Base-by-base conservation (phyloP, 1,284 basidiomycete species). In the Inonotus obliquus region DNA sequence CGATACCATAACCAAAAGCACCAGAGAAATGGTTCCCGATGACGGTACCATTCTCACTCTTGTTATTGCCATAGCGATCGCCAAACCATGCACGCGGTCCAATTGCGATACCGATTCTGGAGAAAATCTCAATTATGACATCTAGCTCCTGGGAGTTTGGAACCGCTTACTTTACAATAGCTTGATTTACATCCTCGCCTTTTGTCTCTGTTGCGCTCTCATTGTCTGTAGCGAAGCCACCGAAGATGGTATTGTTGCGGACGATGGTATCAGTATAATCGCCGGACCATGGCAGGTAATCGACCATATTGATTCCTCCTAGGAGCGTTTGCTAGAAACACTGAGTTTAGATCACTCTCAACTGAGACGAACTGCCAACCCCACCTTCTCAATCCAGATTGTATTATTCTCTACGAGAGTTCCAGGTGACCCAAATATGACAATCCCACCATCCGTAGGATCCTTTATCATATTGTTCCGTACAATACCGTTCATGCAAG, bases 281-380 rank as follows among this genome's bases (percentile, higher is more conserved):
- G 0, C 92, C 92, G n/a, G 70, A 69, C 77, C 81, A 93, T 0
- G 93, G 91, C 4, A 77, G 69, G 61, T 85, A 85, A 69, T 94
- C 91, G 11, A 94, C 92, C 79, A 93, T 71, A 67, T 90, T 91
- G 66, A 94, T 91, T 14, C 91, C 91, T 41, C 91, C 91, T 13
- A 92, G 77, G 1, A 88, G 75, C 0, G 87, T 89, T 66, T 84
- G 76, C 87, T 89, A n/a, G 17, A n/a, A 60, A 52, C 51, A 25
- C 23, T 10, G 37, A 60, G 48, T 44, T 47, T 51, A 47, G 23
- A 25, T 4, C 51, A 21, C 2, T 25, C 7, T 54, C 10, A 4
- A 7, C 23, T 44, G 39, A 65, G 41, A 45, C 45, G 51, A 54
- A 19, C 54, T 54, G 47, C 13, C 64, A 29, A 52, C 61, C 81